Evolutionary conservation across 2,329 filamentous ascomycete species (phyloP), one percentile per base, ranked within the genome.

Genomic region (Ceratocystis ficicola): DNA sequence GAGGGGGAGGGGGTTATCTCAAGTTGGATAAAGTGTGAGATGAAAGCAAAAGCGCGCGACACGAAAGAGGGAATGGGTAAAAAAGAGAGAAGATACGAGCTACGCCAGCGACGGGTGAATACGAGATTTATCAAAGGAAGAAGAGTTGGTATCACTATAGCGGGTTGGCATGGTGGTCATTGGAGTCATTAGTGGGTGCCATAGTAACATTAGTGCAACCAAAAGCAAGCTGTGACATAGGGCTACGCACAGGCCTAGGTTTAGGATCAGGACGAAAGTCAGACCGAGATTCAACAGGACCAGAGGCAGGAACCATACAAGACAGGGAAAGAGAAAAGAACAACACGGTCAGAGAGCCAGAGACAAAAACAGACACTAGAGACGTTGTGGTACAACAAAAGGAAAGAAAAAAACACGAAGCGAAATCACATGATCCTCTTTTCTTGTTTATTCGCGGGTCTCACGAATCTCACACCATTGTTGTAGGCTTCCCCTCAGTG

Each of bases 351-450:
- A 50, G 46, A 50, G 46, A 50, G 46, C 10, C 46, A 50, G 46
- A 50, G 32, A 36, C 36, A 12, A 1, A 41, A 12, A 41, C 3
- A 41, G 2, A 12, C 36, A 3, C 10, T 41, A 41, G 36, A 41
- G 36, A 41, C 36, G 10, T 3, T 12, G 46, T 50, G 46, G 46
- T 20, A 50, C 46, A 50, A 20, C 36, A 50, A 50, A 50, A 50
- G 46, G n/a, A 25, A 25, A 50, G 6, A 50, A 50, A 22, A 50
- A 15, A 36, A 50, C 46, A 20, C 46, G 46, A 52, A 52, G 48
- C 20, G 48, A 52, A 25, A 52, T 52, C 48, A 52, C 48, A 52
- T 25, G 48, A 52, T 52, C 20, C 48, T 52, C 20, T 52, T 52
- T 20, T 8, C 48, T 25, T 28, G 22, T 52, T 52, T 8, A 20